These are phyloP conservation scores for Aspergillus ibericus DNA, from an alignment of 2,329 filamentous ascomycete species.

Conservation along the genomic window DNA sequence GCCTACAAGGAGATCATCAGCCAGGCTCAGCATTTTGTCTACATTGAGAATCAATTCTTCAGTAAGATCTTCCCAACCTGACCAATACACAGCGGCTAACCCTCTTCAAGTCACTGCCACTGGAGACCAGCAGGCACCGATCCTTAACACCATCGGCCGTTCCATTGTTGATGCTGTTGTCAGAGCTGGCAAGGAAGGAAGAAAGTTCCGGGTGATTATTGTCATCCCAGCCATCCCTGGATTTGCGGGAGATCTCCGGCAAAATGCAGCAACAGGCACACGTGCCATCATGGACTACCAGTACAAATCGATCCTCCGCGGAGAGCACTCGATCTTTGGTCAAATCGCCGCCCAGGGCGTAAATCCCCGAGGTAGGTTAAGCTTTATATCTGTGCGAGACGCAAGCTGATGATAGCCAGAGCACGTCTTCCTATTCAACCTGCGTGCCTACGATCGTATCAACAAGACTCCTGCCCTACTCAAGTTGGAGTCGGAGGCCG, in stretches of 20 bases:
- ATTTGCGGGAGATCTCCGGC: constrained; percentile 86
- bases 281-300: constrained; percentile 98
- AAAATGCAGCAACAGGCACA: constrained; percentile 80
- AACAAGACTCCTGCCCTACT: constrained; percentile 75
- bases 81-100: constrained; percentile 21
- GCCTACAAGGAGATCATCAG: constrained; percentile 83
- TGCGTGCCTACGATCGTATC: constrained; percentile 88
- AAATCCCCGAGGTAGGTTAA: constrained; percentile 59
- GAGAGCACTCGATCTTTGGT: constrained; percentile 85
- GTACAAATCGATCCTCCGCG: constrained; percentile 91
- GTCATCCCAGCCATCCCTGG: constrained; percentile 89
- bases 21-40: constrained; percentile 87
- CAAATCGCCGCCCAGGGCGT: constrained; percentile 72
- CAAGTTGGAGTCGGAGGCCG: constrained; percentile 75
- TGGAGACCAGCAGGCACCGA: constrained; percentile 78
- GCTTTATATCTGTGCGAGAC: constrained; percentile 37
- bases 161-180: constrained; percentile 91
- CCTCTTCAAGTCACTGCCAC: constrained; percentile 69
- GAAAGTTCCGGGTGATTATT: constrained; percentile 89
- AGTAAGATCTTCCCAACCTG: constrained; percentile 47
- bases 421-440: constrained; percentile 90
- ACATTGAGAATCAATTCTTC: constrained; percentile 99
- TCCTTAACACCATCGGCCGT: constrained; percentile 82
- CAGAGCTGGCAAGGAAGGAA: constrained; percentile 72
- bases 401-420: constrained; percentile 42